Evolutionary conservation across 371 early-diverging fungal species (phyloP).

Genomic region (Paraphysoderma sedebokerense): DNA sequence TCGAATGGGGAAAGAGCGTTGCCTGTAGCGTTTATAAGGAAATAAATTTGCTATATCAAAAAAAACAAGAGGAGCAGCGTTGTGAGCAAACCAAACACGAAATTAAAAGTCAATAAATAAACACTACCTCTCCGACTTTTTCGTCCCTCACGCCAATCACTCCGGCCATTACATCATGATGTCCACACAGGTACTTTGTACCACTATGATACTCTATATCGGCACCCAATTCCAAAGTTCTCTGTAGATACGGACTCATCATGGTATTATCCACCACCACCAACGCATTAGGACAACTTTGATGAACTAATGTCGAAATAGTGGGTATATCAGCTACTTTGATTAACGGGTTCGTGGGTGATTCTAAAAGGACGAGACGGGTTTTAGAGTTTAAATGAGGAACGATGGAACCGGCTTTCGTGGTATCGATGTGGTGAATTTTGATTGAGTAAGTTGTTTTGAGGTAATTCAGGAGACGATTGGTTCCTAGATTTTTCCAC

Average conservation of each 20-base stretch:
- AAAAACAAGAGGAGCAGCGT: conserved; percentile 1
- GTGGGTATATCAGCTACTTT: conserved; percentile 64
- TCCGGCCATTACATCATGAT: conserved; percentile 85
- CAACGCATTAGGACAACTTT: conserved; percentile 44
- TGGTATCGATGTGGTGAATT: conserved; percentile 72
- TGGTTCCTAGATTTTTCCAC: conserved; percentile 34
- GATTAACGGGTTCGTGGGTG: conserved; percentile 80
- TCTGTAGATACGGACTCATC: conserved; percentile 79
- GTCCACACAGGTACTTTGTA: conserved; percentile 82
- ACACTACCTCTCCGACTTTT: conserved; percentile 42
- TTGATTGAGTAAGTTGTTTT: conserved; percentile 44
- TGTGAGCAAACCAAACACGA: neutral
- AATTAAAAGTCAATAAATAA: neutral
- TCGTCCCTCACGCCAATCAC: conserved; percentile 54
- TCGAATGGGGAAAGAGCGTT: conserved; percentile 71
- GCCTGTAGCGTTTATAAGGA: conserved; percentile 86
- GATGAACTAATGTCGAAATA: conserved; percentile 23
- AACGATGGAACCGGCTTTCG: conserved; percentile 34
- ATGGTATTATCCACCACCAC: conserved; percentile 89
- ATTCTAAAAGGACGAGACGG: conserved; percentile 58
- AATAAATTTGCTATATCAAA: conserved; percentile 38
- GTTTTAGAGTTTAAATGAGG: conserved; percentile 30
- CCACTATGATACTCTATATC: conserved; percentile 76
- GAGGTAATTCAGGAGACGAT: conserved; percentile 58
- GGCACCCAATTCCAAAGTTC: conserved; percentile 69